Evolutionary conservation across 2,329 filamentous ascomycete species (phyloP).

Genomic region (Penicillium glabrum): DNA sequence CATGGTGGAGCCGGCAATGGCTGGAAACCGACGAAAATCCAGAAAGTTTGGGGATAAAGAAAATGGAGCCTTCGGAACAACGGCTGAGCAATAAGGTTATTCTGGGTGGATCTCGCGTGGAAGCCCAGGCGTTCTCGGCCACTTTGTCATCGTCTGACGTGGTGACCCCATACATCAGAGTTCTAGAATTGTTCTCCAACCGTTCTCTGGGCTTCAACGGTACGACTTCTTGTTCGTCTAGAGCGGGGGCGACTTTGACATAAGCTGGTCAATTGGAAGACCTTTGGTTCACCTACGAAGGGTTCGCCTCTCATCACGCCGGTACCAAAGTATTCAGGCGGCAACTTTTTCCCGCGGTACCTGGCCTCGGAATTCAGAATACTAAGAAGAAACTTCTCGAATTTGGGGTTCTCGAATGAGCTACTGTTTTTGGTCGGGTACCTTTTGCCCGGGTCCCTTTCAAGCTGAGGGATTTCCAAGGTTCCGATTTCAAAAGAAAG

Average conservation of each 20-base stretch:
- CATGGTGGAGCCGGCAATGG: constrained; percentile 2
- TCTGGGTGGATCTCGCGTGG: background rate
- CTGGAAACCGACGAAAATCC: background rate
- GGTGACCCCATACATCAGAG: background rate
- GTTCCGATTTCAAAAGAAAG: background rate
- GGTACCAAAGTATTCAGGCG: background rate
- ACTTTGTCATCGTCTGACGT: constrained; percentile 5
- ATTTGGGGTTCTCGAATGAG: background rate
- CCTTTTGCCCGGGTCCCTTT: background rate
- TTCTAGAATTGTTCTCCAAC: background rate
- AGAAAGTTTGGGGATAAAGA: background rate
- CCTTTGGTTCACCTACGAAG: background rate
- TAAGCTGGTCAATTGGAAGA: background rate
- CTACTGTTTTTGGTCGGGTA: background rate
- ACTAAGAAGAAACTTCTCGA: background rate
- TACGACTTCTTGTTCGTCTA: background rate
- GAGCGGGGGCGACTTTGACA: background rate
- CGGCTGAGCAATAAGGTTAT: constrained; percentile 5
- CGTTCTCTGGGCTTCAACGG: background rate
- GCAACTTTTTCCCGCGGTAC: background rate
- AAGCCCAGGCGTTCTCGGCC: constrained; percentile 1
- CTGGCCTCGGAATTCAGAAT: background rate
- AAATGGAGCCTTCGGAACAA: background rate
- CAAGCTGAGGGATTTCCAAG: background rate
- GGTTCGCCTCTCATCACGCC: background rate